Conservation (phyloP, 2,329 filamentous ascomycete species). For the Thermothelomyces thermophilus region DNA sequence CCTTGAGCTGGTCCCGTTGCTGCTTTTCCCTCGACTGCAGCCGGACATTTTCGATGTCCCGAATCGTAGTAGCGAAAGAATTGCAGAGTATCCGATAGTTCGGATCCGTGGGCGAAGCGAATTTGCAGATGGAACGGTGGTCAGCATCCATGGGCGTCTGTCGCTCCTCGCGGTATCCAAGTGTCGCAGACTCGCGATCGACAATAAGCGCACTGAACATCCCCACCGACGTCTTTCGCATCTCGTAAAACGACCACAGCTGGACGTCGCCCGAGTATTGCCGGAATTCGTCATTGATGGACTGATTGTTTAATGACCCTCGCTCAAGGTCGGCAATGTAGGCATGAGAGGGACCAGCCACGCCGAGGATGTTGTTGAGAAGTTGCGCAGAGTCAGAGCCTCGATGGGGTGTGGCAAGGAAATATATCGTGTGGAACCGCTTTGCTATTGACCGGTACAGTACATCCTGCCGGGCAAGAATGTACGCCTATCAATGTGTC, state of each 20-base stretch:
- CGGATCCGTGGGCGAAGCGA: slow-evolving; percentile 19
- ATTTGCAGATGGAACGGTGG: slow-evolving; percentile 30
- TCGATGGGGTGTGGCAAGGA: slow-evolving; percentile 30
- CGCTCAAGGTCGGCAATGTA: slow-evolving; percentile 24
- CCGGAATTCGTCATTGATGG: slow-evolving; percentile 27
- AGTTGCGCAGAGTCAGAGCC: slow-evolving; percentile 27
- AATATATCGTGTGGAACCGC: slow-evolving; percentile 25
- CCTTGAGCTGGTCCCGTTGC: background rate
- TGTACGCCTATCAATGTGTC: slow-evolving; percentile 21
- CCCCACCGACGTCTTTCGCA: slow-evolving; percentile 15
- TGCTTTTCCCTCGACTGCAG: background rate
- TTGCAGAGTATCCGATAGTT: slow-evolving; percentile 27
- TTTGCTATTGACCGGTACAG: slow-evolving; percentile 15
- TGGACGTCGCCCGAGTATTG: slow-evolving; percentile 17
- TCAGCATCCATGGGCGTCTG: slow-evolving; percentile 26
- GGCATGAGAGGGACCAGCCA: slow-evolving; percentile 12
- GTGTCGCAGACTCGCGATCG: slow-evolving; percentile 23
- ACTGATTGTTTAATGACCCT: slow-evolving; percentile 21
- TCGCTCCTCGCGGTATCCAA: slow-evolving; percentile 25
- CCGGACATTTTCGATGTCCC: background rate
- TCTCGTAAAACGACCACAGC: slow-evolving; percentile 29
- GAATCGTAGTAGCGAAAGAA: slow-evolving; percentile 21
- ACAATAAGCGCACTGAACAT: slow-evolving; percentile 22
- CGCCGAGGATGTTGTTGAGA: slow-evolving; percentile 24
- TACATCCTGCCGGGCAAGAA: slow-evolving; percentile 23